phyloP scores from a whole-genome alignment of 495 filamentous ascomycete genomes.

The Neurospora pannonica region DNA sequence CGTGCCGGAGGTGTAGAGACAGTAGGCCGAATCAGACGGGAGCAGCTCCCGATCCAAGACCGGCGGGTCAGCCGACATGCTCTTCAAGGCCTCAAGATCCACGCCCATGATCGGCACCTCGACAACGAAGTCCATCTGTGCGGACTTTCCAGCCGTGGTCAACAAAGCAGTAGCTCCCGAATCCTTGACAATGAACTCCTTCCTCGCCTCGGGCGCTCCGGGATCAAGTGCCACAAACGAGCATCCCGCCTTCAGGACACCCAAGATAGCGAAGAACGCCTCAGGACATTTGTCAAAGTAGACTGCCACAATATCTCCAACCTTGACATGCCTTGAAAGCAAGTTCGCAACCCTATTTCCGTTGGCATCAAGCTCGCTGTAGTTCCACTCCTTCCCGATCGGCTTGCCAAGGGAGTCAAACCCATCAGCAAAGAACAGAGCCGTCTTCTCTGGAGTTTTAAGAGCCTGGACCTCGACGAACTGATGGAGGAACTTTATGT shows the following conservation, averaged over 20 bases:
- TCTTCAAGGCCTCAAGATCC: slow-evolving; percentile 19
- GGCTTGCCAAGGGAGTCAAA: slow-evolving; percentile 17
- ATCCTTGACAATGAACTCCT: slow-evolving; percentile 57
- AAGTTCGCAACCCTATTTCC: slow-evolving; percentile 53
- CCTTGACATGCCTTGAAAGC: slow-evolving; percentile 27
- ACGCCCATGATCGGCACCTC: slow-evolving; percentile 31
- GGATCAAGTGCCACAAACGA: slow-evolving; percentile 71
- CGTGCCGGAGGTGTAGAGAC: slow-evolving; percentile 74
- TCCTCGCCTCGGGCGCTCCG: slow-evolving; percentile 49
- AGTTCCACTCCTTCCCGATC: slow-evolving; percentile 47
- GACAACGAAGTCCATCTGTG: slow-evolving; percentile 19
- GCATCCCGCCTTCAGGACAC: slow-evolving; percentile 73
- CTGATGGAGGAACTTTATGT: slow-evolving; percentile 44
- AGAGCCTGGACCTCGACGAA: slow-evolving; percentile 44
- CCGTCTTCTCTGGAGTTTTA: slow-evolving; percentile 34
- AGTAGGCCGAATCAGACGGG: slow-evolving; percentile 52
- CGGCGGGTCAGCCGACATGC: slow-evolving; percentile 13
- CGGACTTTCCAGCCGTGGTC: slow-evolving; percentile 20
- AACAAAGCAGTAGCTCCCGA: slow-evolving; percentile 47
- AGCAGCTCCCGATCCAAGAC: slow-evolving; percentile 16
- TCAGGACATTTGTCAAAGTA: slow-evolving; percentile 76
- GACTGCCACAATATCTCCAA: slow-evolving; percentile 55
- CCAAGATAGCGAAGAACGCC: slow-evolving; percentile 68
- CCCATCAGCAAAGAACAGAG: slow-evolving; percentile 51
- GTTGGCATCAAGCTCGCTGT: slow-evolving; percentile 47